Base-by-base conservation (phyloP, 441 rosid species). In the Mallotus japonicus region DNA sequence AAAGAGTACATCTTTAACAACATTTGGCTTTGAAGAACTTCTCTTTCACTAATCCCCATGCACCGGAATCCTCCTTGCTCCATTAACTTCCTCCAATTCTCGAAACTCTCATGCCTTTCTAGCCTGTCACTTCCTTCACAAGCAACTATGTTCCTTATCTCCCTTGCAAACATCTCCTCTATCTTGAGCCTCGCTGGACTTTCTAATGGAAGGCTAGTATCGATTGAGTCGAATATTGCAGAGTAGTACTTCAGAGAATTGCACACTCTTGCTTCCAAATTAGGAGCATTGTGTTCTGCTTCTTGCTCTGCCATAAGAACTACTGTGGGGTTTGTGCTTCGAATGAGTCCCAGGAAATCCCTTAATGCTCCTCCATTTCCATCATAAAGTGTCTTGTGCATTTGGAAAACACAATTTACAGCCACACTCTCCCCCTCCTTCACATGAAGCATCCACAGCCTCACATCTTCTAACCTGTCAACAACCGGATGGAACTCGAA, bases 381-480 rank as follows among this genome's bases (percentile, higher is more conserved):
- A 49, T 88, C 92, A 42, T 92, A 87, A 6, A 95, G 96, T 4
- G 83, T 90, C 85, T 88, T 92, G 77, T 95, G 99, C 84, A 95
- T 76, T 75, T 95, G 99, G 81, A 87, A 80, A 34, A 87, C 72
- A 72, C 98, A 92, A 75, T 91, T 95, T 34, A 92, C 86, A 1
- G 94, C 99, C 14, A 91, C 97, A 5, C 82, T 72, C 68, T 91
- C 99, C 20, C 86, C 89, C 75, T 91, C 99, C 85, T 91, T 95
- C 71, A 91, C 93, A 79, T 95, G 99, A 53, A 95, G 98, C 99
- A 95, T 95, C 99, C 99, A 95, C 68, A 95, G 75, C 82, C 99
- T 89, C 69, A 92, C 99, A 72, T 95, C 99, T 74, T 95, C 99
- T 49, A 95, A 81, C 69, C 98, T 82, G 78, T 95, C 99, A 49